Base-by-base conservation (phyloP, 805 yeast genomes). In the Ascoidea tarda region DNA sequence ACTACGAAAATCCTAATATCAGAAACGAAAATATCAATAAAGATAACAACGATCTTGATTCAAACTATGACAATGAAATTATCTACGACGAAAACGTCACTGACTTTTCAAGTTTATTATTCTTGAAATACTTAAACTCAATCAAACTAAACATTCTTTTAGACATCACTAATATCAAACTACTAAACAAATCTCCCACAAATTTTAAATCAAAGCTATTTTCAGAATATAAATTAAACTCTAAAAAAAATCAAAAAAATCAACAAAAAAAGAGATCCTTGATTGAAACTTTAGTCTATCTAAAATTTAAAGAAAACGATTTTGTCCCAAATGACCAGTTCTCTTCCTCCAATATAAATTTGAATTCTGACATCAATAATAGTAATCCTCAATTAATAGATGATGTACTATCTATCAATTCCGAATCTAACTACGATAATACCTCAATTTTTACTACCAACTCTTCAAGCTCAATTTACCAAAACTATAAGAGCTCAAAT, bases 51-150 rank as follows among this genome's bases (percentile, higher is more conserved):
- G 14, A 38, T 38, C 8, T 10, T 38, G 14, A 38, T 38, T 10
- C 8, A 10, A 38, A 38, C 4, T 10, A 38, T 38, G 14, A 38
- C 14, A 38, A 38, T 8, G 44, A 38, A 10, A 14, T 10, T 4
- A 14, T 10, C 4, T 38, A 38, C 62, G 28, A 14, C 16, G 42
- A 16, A 38, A 33, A 14, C 32, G n/a, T 51, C 8, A 54, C 53
- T n/a, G 55, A 55, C n/a, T 55, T 55, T 47, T 55, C 53, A n/a
- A 32, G 50, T 14, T 46, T 55, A 14, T 49, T 55, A 21, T 55
- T 55, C 42, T 48, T 53, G 46, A 51, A 55, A 48, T 51, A 55
- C 33, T 45, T 55, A 12, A 49, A 49, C 46, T 51, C 53, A 33
- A 49, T 55, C 16, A 51, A 46, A 33, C 46, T 55, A 16, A 55